phyloP scores from a whole-genome alignment of 1,284 basidiomycete genomes.

The Sphaerobolus stellatus region DNA sequence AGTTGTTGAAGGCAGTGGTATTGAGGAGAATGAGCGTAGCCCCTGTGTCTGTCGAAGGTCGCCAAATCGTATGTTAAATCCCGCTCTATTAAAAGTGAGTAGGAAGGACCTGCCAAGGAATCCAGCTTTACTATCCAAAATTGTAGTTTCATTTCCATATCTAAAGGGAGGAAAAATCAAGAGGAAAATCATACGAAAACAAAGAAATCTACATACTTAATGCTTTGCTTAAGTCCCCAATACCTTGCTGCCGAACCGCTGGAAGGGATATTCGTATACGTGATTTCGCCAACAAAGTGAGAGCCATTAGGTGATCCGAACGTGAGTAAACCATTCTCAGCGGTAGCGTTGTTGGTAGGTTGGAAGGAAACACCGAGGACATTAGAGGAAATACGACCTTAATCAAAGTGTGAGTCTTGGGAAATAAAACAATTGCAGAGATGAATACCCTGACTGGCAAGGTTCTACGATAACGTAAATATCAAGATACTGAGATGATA shows the following conservation, averaged over 20 bases:
- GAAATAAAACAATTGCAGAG: neutral
- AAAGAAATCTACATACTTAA: neutral
- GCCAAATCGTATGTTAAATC: neutral
- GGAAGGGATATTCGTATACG: neutral
- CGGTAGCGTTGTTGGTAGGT: neutral
- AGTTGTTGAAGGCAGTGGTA: slow-evolving; percentile 14
- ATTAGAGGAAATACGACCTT: neutral
- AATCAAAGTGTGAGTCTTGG: neutral
- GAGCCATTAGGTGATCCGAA: neutral
- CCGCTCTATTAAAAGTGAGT: neutral
- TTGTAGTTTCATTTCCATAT: neutral
- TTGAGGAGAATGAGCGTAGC: slow-evolving; percentile 8
- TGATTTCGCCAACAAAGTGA: neutral
- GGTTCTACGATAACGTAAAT: neutral
- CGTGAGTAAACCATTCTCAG: neutral
- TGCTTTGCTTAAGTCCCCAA: neutral
- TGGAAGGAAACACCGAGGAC: neutral
- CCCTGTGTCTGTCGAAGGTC: slow-evolving; percentile 2
- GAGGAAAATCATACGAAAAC: neutral
- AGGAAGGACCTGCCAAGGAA: neutral
- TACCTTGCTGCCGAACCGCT: neutral
- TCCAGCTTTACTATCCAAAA: neutral
- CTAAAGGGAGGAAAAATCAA: neutral
- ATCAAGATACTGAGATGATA: neutral
- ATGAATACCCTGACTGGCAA: neutral